These are phyloP conservation scores for Backusella tarrabulga DNA, from an alignment of 192 early-diverging fungal species.

Conservation along the genomic window DNA sequence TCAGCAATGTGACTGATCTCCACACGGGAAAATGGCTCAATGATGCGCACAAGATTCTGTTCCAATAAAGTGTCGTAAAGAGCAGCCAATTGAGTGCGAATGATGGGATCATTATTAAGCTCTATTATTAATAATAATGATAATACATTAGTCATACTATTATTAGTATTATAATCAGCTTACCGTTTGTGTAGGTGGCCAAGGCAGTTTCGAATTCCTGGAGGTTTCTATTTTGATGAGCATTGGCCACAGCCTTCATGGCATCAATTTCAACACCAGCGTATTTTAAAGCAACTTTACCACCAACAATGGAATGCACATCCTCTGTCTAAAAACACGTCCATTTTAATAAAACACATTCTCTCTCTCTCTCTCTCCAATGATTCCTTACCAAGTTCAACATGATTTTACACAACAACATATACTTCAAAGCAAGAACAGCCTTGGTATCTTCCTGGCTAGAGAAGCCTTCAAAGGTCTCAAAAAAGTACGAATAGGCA, in stretches of 20 bases:
- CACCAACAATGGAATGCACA: slow-evolving; percentile 86
- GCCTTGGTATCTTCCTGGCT: slow-evolving; percentile 86
- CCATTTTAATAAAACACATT: neutral
- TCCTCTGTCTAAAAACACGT: slow-evolving; percentile 75
- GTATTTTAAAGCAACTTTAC: slow-evolving; percentile 89
- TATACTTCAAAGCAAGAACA: slow-evolving; percentile 92
- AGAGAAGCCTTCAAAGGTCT: slow-evolving; percentile 93
- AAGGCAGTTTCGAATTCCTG: slow-evolving; percentile 94
- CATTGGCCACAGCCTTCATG: slow-evolving; percentile 91
- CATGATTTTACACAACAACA: slow-evolving; percentile 99
- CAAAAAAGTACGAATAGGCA: slow-evolving; percentile 98
- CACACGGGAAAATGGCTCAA: slow-evolving; percentile 97
- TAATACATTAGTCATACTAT: neutral
- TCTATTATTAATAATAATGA: slow-evolving; percentile 38
- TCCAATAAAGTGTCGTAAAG: slow-evolving; percentile 97
- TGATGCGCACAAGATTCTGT: slow-evolving; percentile 94
- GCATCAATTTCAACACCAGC: slow-evolving; percentile 88
- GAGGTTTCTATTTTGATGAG: slow-evolving; percentile 96
- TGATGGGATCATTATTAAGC: slow-evolving; percentile 90
- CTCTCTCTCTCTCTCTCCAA: neutral
- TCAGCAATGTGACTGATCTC: slow-evolving; percentile 95
- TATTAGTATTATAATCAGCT: neutral
- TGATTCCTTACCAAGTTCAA: slow-evolving; percentile 73
- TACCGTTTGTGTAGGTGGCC: slow-evolving; percentile 81
- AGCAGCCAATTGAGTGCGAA: slow-evolving; percentile 86